Base-by-base conservation (phyloP, 148 eudicot species). In the Persicaria tinctoria region DNA sequence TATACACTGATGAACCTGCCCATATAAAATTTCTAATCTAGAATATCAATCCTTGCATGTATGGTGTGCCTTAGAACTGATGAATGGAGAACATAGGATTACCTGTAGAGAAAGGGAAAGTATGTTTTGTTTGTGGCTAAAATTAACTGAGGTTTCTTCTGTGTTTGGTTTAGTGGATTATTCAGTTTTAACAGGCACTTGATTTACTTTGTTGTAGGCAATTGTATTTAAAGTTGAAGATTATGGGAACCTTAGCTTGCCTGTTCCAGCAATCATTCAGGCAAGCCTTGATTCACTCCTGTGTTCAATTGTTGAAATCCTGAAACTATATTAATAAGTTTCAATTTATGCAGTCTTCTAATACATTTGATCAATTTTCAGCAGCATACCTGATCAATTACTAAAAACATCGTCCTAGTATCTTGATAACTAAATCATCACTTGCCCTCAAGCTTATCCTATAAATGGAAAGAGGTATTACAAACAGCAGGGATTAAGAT, bases 221-320 rank as follows among this genome's bases (percentile, higher is more conserved):
- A 91, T 94, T 85, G 93, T 89, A 77, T 94, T 87, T 70, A 83
- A 80, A 57, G 72, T 75, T 76, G 86, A 88, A 79, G 87, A 89
- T 73, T 94, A 83, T 83, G 82, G 78, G 77, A 85, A 85, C 78
- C 87, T 94, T 50, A 81, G 74, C 66, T 93, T 94, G 80, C 98
- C 98, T 23, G 88, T 91, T 82, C 98, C 98, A 78, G 97, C 97
- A 76, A 79, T 94, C 62, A 79, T 91, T 74, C 98, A 91, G 97
- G 98, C 85, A 80, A 81, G 78, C 51, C 48, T 47, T 63, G 60
- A 44, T 73, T 41, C 20, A 46, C 11, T 38, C 46, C 70, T 12
- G 3, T 64, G 9, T 64, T 38, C 32, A 64, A 46, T 12, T 38
- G n/a, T 11, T 59, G 41, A 64, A 64, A 64, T 46, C 70, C 3